Conservation (phyloP, 1,139 yeast genomes). For the Scheffersomyces illinoinensis region DNA sequence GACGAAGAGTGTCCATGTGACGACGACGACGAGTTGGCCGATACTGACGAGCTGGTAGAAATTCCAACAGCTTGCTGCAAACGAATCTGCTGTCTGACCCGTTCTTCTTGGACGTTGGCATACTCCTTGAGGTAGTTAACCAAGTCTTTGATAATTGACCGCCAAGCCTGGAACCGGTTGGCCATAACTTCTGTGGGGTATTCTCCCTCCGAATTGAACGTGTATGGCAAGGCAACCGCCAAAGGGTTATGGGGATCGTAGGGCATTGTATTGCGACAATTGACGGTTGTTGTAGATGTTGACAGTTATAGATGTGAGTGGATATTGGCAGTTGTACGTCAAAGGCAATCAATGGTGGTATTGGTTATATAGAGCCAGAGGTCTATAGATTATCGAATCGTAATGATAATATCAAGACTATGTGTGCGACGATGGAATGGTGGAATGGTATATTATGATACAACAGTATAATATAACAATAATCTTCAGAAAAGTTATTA, state of each 20-base stretch:
- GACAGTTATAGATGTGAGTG: neutral
- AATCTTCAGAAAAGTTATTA: neutral
- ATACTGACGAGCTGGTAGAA: constrained; percentile 18
- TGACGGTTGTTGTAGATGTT: no score
- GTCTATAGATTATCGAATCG: no score
- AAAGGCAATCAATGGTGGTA: no score
- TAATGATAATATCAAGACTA: no score
- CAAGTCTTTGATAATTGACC: constrained; percentile 73
- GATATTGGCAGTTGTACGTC: no score
- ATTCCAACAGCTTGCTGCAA: constrained; percentile 73
- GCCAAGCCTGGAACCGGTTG: constrained; percentile 82
- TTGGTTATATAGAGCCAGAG: no score
- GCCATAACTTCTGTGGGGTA: constrained; percentile 87
- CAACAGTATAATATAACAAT: neutral
- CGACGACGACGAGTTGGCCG: constrained; percentile 15
- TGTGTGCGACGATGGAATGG: no score
- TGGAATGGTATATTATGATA: no score
- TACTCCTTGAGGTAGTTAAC: constrained; percentile 76
- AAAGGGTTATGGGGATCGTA: constrained; percentile 36
- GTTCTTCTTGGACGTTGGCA: constrained; percentile 84
- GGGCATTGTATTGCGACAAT: constrained; percentile 5
- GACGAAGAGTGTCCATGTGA: constrained; percentile 11
- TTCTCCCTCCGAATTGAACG: constrained; percentile 29
- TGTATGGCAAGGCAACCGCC: constrained; percentile 40
- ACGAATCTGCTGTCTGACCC: constrained; percentile 78